Conservation (phyloP, 2,329 filamentous ascomycete species). For the Leptographium galeiforme region DNA sequence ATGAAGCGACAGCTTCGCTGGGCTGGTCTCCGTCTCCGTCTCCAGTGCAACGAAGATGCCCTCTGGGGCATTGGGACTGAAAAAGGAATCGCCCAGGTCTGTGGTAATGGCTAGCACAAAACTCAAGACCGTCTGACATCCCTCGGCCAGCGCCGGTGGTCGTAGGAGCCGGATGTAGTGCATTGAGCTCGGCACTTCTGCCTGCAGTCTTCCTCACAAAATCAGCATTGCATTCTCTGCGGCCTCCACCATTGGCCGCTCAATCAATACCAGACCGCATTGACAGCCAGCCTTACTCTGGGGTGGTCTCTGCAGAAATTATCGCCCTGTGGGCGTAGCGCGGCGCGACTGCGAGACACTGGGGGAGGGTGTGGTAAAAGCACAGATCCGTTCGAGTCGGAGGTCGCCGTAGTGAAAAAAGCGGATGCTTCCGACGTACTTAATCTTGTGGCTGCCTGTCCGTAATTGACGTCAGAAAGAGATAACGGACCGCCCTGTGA, state of each 20-base stretch:
- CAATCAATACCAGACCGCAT: too few relatives aligned
- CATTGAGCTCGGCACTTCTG: conserved; percentile 22
- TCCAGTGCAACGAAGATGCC: conserved; percentile 22
- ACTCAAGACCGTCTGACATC: conserved; percentile 19
- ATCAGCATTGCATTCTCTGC: too few relatives aligned
- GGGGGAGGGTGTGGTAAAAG: neutral
- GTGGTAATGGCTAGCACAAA: conserved; percentile 42
- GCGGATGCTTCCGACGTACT: neutral
- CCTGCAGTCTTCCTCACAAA: too few relatives aligned
- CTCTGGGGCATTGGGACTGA: conserved; percentile 31
- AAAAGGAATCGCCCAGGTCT: conserved; percentile 42
- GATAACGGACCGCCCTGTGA: too few relatives aligned
- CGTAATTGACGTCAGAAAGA: neutral
- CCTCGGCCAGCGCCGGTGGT: conserved; percentile 24
- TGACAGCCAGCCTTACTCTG: too few relatives aligned
- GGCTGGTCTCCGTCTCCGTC: neutral
- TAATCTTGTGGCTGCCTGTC: neutral
- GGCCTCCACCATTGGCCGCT: too few relatives aligned
- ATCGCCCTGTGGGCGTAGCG: too few relatives aligned
- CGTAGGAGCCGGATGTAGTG: conserved; percentile 44
- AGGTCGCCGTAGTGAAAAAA: neutral
- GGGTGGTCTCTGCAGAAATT: too few relatives aligned
- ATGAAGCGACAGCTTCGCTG: neutral
- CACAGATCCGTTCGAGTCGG: neutral
- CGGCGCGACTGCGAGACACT: neutral